These are phyloP conservation scores for Meredithiella fracta DNA, from an alignment of 2,329 filamentous ascomycete genomes.

Conservation along the genomic window DNA sequence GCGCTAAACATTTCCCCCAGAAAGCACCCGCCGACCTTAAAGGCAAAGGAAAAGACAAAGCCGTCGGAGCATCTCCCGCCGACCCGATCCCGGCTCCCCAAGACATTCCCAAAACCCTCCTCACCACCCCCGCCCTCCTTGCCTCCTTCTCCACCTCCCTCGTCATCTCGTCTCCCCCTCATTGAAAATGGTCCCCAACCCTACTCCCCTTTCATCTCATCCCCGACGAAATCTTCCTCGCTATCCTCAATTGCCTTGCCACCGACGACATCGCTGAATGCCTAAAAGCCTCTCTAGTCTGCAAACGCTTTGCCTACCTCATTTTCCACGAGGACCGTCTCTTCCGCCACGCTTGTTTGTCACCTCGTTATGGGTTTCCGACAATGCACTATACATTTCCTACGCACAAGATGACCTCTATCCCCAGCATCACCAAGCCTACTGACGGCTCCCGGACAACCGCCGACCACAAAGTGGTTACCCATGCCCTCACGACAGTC, in stretches of 20 bases:
- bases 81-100: slow-evolving; percentile 22
- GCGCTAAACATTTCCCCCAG: slow-evolving; percentile 74
- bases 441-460: background rate
- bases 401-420: slow-evolving; percentile 24
- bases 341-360: slow-evolving; percentile 64
- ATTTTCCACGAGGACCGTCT: slow-evolving; percentile 69
- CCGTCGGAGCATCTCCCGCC: slow-evolving; percentile 21
- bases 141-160: slow-evolving; percentile 53
- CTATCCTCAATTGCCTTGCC: slow-evolving; percentile 60
- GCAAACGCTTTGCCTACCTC: slow-evolving; percentile 73
- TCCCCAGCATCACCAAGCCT: background rate
- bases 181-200: slow-evolving; percentile 57
- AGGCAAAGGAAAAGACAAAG: background rate
- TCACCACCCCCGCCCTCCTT: slow-evolving; percentile 53
- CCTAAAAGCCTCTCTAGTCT: slow-evolving; percentile 59
- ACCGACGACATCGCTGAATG: slow-evolving; percentile 61
- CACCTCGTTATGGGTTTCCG: slow-evolving; percentile 57
- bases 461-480: background rate
- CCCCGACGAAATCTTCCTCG: slow-evolving; percentile 69
- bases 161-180: slow-evolving; percentile 50
- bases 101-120: slow-evolving; percentile 18
- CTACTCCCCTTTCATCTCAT: slow-evolving; percentile 61
- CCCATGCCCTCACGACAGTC: slow-evolving; percentile 15
- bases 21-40: background rate
- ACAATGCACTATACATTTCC: slow-evolving; percentile 67